These are phyloP conservation scores for Triangularia setosa DNA, from an alignment of 2,329 filamentous ascomycete genomes.

Conservation along the genomic window DNA sequence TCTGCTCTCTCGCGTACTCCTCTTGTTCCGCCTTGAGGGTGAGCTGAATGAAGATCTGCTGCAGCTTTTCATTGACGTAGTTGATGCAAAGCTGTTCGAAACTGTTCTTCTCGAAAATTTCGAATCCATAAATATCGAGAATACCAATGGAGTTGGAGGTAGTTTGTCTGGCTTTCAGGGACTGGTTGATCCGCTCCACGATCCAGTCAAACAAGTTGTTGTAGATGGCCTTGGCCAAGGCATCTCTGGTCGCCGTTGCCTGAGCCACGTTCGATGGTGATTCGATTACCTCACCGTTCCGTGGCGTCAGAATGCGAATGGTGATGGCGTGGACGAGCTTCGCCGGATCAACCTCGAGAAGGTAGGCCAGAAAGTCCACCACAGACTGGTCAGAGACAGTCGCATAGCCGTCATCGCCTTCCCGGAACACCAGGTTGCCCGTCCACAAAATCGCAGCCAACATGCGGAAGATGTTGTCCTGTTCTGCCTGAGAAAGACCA, in stretches of 20 bases:
- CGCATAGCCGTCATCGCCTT: conserved; percentile 87
- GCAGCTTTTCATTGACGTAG: conserved; percentile 98
- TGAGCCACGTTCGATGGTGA: conserved; percentile 83
- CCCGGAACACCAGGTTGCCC: conserved; percentile 85
- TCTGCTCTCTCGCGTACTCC: conserved; percentile 92
- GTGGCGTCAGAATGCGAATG: conserved; percentile 73
- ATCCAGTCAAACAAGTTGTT: conserved; percentile 99
- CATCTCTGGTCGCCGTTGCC: conserved; percentile 82
- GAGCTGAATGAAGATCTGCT: conserved; percentile 98
- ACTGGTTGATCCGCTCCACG: conserved; percentile 84
- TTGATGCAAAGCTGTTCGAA: conserved; percentile 99
- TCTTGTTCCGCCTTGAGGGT: conserved; percentile 97
- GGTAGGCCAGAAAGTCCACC: conserved; percentile 89
- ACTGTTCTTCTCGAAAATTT: conserved; percentile 98
- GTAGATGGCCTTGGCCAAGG: conserved; percentile 92
- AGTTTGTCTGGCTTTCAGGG: conserved; percentile 71
- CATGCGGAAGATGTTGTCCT: conserved; percentile 96
- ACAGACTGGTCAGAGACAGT: conserved; percentile 84
- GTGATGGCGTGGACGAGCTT: conserved; percentile 85
- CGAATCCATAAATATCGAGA: conserved; percentile 97
- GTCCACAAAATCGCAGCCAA: conserved; percentile 88
- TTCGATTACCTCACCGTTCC: conserved; percentile 63
- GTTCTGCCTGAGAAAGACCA: conserved; percentile 79
- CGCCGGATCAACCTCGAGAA: conserved; percentile 79
- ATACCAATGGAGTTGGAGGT: conserved; percentile 89